Base-by-base conservation (phyloP, 352 stramenopile species). In the Bremia lactucae region DNA sequence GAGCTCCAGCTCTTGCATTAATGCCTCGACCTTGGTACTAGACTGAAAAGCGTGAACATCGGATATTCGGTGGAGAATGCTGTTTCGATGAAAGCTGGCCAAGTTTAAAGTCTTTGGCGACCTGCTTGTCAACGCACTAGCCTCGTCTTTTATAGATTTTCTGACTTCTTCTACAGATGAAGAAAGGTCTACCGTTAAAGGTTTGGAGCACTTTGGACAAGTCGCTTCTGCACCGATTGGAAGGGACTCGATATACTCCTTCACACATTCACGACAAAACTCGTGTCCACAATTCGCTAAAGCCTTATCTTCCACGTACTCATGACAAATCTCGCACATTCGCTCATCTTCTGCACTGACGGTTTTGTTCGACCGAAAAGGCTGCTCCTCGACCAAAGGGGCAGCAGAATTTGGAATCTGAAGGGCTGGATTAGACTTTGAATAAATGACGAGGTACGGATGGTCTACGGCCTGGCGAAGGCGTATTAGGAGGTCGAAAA, bases 381-480 rank as follows among this genome's bases (percentile, higher is more conserved):
- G 74, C 44, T 79, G 65, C 22, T 89, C 61, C 57, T 87, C 63
- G 0, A 85, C 50, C 16, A 89, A 55, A 5, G 69, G 23, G 41
- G 57, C 23, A 66, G 52, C 53, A 33, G 55, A 53, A 14, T 37
- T 61, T 13, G 78, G 73, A 0, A 87, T 41, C 43, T 89, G 74
- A 9, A 93, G 43, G 6, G 77, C 77, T 5, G 77, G 80, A 28
- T 93, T 93, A 3, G 73, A 86, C 47, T 93, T 93, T 9, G 80
- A 93, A 36, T 87, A 93, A 38, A 87, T 93, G 9, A 92, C 96
- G 9, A 99, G 72, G 62, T 99, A 99, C 8, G 96, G 96, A 58
- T 99, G 96, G 59, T 99, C 95, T 2, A 98, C 92, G 9, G 92
- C 90, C 68, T 99, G 96, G 2, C 96, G 86, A 50, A 99, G 86